A percentile compares a stretch with the other conserved stretches of the same genome.
These are phyloP conservation scores for Solanum commersonii DNA, from an alignment of 257 asterid genomes.

Conservation along the genomic window DNA sequence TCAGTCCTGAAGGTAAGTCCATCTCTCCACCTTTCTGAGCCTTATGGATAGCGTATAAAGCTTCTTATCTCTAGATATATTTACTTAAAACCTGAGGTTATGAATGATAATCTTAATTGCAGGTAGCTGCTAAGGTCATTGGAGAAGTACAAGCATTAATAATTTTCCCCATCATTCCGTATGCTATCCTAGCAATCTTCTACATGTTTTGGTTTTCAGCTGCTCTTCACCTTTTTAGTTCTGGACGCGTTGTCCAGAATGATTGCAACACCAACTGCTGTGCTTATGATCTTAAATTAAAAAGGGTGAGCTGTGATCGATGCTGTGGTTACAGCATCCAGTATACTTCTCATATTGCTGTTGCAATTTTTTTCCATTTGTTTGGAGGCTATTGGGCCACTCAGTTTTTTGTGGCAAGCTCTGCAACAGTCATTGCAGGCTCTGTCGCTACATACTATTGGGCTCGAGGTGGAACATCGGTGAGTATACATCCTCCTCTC, in stretches of 20 bases:
- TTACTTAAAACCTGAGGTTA: background rate
- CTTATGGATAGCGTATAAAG: background rate
- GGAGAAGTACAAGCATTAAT: slow-evolving; percentile 94
- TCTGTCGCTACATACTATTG: slow-evolving; percentile 96
- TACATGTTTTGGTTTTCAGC: slow-evolving; percentile 95
- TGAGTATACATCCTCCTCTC: slow-evolving; percentile 16
- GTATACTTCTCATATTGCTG: slow-evolving; percentile 71
- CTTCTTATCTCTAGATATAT: background rate
- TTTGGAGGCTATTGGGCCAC: slow-evolving; percentile 96
- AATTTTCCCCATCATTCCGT: slow-evolving; percentile 82
- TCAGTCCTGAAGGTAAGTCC: slow-evolving; percentile 89
- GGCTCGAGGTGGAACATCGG: slow-evolving; percentile 85
- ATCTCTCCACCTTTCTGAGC: background rate
- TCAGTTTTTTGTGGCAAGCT: slow-evolving; percentile 66
- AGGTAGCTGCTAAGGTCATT: slow-evolving; percentile 99
- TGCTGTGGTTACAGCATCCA: slow-evolving; percentile 86
- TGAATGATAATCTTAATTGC: slow-evolving; percentile 7
- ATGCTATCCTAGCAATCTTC: slow-evolving; percentile 62
- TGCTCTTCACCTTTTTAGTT: slow-evolving; percentile 86
- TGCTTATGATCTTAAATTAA: slow-evolving; percentile 82
- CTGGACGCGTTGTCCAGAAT: slow-evolving; percentile 71
- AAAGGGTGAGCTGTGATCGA: slow-evolving; percentile 66
- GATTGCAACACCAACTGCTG: slow-evolving; percentile 82
- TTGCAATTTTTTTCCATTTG: slow-evolving; percentile 81
- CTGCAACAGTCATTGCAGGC: slow-evolving; percentile 86